phyloP scores from a whole-genome alignment of 2,329 filamentous ascomycete genomes.

The Byssoonygena ceratinophila region DNA sequence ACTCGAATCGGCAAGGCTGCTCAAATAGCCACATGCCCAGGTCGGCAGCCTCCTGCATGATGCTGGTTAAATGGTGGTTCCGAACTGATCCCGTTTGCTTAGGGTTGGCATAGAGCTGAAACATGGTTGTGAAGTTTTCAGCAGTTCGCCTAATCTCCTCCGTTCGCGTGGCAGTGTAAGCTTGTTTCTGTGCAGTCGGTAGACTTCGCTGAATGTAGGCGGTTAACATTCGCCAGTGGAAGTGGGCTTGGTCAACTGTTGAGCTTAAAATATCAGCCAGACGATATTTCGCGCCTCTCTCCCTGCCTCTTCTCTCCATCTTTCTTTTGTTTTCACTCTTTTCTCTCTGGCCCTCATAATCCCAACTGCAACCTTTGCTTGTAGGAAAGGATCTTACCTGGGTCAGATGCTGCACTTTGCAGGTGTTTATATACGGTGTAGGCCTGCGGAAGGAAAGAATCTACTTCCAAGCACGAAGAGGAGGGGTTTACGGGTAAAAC shows the following conservation, averaged over 20 bases:
- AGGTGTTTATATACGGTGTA: constrained; percentile 2
- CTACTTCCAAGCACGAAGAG: background rate
- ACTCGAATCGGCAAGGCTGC: constrained; percentile 22
- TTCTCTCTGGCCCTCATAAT: background rate
- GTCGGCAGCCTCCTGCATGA: constrained; percentile 19
- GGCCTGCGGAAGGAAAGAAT: constrained; percentile 12
- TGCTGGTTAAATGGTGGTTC: constrained; percentile 17
- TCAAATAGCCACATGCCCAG: constrained; percentile 23
- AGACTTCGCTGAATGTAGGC: constrained; percentile 16
- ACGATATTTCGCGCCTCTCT: too few relatives aligned
- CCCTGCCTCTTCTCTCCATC: background rate
- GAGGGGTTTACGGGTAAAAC: constrained; percentile 16
- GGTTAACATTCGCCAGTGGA: constrained; percentile 26
- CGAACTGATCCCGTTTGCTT: constrained; percentile 16
- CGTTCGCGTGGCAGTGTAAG: constrained; percentile 8
- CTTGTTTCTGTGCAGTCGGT: background rate
- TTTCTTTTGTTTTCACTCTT: background rate
- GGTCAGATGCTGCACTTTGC: constrained; percentile 4
- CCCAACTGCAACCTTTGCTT: background rate
- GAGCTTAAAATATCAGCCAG: background rate
- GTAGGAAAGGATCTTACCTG: constrained; percentile 6
- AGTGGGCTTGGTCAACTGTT: constrained; percentile 18
- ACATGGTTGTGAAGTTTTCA: constrained; percentile 17
- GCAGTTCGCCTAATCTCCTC: background rate
- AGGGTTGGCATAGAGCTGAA: constrained; percentile 19